Percentiles rank a stretch among this genome's conserved stretches.
Conservation (phyloP, 2,329 filamentous ascomycete genomes). For the Diplodia sapinea region DNA sequence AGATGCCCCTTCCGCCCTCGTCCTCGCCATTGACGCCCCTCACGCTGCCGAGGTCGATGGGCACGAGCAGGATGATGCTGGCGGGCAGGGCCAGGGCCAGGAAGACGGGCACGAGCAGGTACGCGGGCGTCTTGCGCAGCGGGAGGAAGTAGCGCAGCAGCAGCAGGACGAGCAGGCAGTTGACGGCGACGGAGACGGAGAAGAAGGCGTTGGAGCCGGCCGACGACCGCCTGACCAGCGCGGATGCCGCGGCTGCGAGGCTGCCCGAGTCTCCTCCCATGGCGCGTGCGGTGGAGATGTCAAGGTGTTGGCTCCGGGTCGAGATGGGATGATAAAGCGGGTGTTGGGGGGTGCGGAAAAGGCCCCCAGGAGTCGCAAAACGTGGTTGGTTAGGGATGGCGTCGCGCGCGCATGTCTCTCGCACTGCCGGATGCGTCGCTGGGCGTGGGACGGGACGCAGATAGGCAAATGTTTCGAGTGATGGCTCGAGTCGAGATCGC, state of each 20-base stretch:
- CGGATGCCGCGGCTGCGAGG: neutral
- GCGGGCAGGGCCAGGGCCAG: conserved; percentile 92
- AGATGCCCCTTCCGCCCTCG: conserved; percentile 77
- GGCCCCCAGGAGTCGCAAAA: conserved; percentile 14
- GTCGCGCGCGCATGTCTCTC: conserved; percentile 22
- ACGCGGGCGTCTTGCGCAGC: conserved; percentile 85
- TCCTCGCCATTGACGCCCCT: conserved; percentile 69
- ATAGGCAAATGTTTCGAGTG: neutral
- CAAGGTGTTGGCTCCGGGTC: neutral
- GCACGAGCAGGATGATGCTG: conserved; percentile 88
- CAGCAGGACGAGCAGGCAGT: conserved; percentile 78
- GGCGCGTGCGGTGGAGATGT: neutral
- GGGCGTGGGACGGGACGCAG: neutral
- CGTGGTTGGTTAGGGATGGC: conserved; percentile 16
- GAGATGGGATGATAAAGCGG: neutral
- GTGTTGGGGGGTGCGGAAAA: neutral
- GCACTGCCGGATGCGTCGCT: neutral
- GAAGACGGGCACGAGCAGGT: conserved; percentile 90
- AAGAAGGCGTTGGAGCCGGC: conserved; percentile 83
- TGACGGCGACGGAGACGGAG: conserved; percentile 70
- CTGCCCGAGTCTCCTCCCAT: neutral
- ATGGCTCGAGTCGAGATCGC: neutral
- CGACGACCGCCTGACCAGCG: conserved; percentile 55
- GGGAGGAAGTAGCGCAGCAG: conserved; percentile 90
- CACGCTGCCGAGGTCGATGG: conserved; percentile 91